Evolutionary conservation across 2,329 filamentous ascomycete genomes (phyloP), one percentile per base, ranked within the genome.

Genomic region (Pseudogymnoascus sp.): DNA sequence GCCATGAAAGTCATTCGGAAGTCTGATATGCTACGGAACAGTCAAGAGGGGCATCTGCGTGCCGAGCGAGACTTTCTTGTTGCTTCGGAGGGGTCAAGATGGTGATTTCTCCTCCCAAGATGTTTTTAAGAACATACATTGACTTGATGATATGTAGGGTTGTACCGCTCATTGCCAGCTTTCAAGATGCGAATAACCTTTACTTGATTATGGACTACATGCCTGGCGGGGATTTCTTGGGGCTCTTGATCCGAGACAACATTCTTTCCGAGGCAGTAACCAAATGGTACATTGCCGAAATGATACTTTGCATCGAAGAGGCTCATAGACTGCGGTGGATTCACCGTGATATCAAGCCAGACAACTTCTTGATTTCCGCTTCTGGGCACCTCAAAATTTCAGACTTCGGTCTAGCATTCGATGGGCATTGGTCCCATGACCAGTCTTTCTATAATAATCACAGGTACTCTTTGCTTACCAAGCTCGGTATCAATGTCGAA

Each of bases 121-220:
- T 16, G 16, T 16, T 16, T 52, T 14, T 25, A 2, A 9, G 5
- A 28, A 28, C 31, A 1, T 33, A 33, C 6, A 5, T 5, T 45
- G 14, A n/a, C 18, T 18, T 66, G 69, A 38, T 69, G 9, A 23
- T 1, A 11, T 21, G 1, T 59, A 88, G 85, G 93, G 87, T 96
- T 55, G 90, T 97, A 1, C 90, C 93, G 0, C 79, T 99, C 37
- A 83, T 96, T 60, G 83, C 90, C 59, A 95, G 91, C 71, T 97
- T 97, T 67, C 91, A 97, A 74, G 95, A 97, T 72, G 79, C 83
- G 37, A 82, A 84, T 43, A 91, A 90, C 69, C 80, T 99, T 5
- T 97, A 97, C 70, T 84, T 99, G 5, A 89, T 97, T 61, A 97
- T 97, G 92, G 93, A 97, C 64, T 99, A 96, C 72, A 97, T 97